Evolutionary conservation across 2,329 filamentous ascomycete genomes (phyloP).

Genomic region (Escovopsis sp.): DNA sequence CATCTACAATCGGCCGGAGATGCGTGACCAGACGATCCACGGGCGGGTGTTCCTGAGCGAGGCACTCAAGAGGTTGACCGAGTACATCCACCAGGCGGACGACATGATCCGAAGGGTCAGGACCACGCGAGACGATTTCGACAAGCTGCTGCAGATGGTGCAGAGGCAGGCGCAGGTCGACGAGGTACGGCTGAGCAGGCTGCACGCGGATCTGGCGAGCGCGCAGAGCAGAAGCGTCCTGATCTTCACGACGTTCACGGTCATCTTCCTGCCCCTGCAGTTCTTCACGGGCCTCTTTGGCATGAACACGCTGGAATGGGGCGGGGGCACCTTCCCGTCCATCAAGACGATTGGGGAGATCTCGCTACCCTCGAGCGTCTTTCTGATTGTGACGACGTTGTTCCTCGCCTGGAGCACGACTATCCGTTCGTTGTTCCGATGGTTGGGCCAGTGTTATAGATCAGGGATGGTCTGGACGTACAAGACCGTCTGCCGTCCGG

Average conservation of each 20-base stretch:
- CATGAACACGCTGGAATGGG: slow-evolving; percentile 51
- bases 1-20: slow-evolving; percentile 26
- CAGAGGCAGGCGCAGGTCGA: slow-evolving; percentile 53
- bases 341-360: slow-evolving; percentile 32
- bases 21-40: slow-evolving; percentile 26
- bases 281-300: slow-evolving; percentile 53
- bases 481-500: slow-evolving; percentile 11
- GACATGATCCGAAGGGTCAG: slow-evolving; percentile 47
- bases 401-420: slow-evolving; percentile 40
- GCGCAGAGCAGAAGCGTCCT: slow-evolving; percentile 48
- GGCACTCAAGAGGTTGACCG: slow-evolving; percentile 35
- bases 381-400: slow-evolving; percentile 35
- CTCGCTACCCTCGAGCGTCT: slow-evolving; percentile 31
- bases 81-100: slow-evolving; percentile 37
- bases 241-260: slow-evolving; percentile 50
- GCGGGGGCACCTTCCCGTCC: slow-evolving; percentile 28
- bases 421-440: slow-evolving; percentile 20
- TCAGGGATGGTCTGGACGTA: slow-evolving; percentile 10
- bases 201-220: slow-evolving; percentile 48
- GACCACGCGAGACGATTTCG: slow-evolving; percentile 45
- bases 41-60: slow-evolving; percentile 38
- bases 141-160: slow-evolving; percentile 52
- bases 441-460: slow-evolving; percentile 8
- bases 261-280: slow-evolving; percentile 48
- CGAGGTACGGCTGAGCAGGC: slow-evolving; percentile 46